Conservation (phyloP, 768 basidiomycete genomes). For the Lepiota brunneoincarnata region DNA sequence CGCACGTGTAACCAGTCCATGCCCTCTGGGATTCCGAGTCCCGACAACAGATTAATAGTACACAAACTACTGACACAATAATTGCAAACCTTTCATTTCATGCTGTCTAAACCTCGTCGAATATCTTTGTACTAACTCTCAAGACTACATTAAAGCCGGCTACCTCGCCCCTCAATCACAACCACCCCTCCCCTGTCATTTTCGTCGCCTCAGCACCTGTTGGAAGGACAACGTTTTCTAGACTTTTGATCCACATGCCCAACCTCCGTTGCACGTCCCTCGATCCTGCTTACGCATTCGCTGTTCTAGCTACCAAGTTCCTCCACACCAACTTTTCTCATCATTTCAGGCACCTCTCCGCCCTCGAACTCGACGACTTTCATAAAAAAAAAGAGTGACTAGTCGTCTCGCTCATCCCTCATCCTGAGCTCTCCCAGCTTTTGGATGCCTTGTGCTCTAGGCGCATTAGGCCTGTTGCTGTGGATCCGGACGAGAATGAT, state of each 20-base stretch:
- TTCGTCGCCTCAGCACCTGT: conserved; percentile 2
- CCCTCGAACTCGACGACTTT: not conserved
- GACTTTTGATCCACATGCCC: not conserved
- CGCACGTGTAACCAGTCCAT: too few relatives aligned
- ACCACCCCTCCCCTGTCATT: not conserved
- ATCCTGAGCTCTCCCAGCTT: not conserved
- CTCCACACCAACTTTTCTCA: not conserved
- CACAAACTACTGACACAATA: too few relatives aligned
- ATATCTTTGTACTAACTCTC: not conserved
- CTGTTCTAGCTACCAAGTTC: not conserved
- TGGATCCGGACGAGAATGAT: not conserved
- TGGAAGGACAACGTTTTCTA: not conserved
- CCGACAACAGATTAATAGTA: too few relatives aligned
- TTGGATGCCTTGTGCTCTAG: not conserved
- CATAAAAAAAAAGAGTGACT: not conserved
- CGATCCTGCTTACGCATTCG: not conserved
- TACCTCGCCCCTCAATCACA: not conserved
- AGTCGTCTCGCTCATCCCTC: not conserved
- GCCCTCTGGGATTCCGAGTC: too few relatives aligned
- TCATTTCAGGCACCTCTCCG: not conserved
- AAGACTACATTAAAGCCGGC: not conserved
- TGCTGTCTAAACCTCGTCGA: conserved; percentile 1
- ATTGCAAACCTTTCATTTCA: too few relatives aligned
- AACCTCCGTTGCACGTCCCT: not conserved
- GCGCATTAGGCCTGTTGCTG: not conserved